Evolutionary conservation across 2,329 filamentous ascomycete species (phyloP), one percentile per base, ranked within the genome.

Genomic region (Pyricularia grisea): DNA sequence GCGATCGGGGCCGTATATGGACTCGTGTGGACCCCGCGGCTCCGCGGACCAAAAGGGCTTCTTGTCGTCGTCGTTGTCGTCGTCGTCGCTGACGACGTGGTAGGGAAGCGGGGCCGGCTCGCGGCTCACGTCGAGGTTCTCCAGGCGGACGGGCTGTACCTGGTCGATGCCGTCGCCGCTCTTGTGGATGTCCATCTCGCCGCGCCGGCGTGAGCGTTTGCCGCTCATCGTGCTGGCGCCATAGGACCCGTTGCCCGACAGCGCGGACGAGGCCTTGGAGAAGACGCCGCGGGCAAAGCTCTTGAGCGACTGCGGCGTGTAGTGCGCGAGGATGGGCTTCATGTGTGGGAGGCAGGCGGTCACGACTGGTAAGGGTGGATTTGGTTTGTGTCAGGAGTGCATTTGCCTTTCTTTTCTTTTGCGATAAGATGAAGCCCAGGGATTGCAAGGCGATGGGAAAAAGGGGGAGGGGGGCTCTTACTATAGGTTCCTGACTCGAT

Each of bases 311-410:
- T 65, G 64, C 0, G 72, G 73, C 11, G 70, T 70, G 42, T 70
- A 74, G 33, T 69, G 71, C 7, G 72, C 70, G 0, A 71, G 30
- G 23, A 74, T 70, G 1, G 74, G 74, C 9, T 69, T 67, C 14
- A 75, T 70, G 67, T 73, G 71, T 0, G 74, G 73, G 9, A 75
- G 66, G 65, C 74, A 75, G 36, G 72, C 72, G 14, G 74, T 73
- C 33, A 75, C 72, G 70, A 76, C 42, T 50, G 42, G 14, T 5
- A 20, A 12, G 14, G 33, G 33, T 5, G 12, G 14, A 14, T 50
- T 50, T 50, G 20, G 3, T 20, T n/a, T 11, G 42, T 2, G 42
- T 50, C n/a, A 50, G 33, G 2, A 14, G 17, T 2, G 2, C 17
- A 2, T 42, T 42, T 14, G 42, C 14, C 17, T 7, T 2, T 2